Conservation (phyloP, 495 filamentous ascomycete species). For the Pyrenula massariospora region DNA sequence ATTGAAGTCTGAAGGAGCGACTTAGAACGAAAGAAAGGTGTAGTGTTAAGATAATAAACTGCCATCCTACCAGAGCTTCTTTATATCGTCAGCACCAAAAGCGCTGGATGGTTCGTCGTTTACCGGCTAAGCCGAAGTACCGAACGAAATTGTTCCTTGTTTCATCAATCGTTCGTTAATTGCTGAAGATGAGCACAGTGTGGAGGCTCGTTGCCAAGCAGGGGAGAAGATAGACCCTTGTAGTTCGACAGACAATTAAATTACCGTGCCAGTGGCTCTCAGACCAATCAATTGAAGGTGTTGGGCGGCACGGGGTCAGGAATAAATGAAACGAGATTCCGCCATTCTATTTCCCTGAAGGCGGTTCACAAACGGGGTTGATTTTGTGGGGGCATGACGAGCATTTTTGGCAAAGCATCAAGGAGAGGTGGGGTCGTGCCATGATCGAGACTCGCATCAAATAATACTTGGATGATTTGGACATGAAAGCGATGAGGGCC, state of each 20-base stretch:
- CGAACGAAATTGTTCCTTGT: background rate
- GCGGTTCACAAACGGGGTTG: background rate
- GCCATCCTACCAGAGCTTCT: too few species aligned
- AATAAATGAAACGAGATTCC: background rate
- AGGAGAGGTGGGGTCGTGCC: background rate
- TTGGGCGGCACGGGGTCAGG: background rate
- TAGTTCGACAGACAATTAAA: too few species aligned
- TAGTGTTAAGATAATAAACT: background rate
- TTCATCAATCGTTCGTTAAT: background rate
- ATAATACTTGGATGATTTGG: background rate
- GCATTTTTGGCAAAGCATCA: too few species aligned
- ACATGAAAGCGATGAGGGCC: background rate
- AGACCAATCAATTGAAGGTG: background rate
- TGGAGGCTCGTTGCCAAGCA: background rate
- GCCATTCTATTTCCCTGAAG: background rate
- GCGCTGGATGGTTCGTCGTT: too few species aligned
- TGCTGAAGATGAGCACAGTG: background rate
- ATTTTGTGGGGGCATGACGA: background rate
- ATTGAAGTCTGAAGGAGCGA: slow-evolving; percentile 1
- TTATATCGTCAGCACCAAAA: too few species aligned
- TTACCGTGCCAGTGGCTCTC: too few species aligned
- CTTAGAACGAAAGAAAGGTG: background rate
- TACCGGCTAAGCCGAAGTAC: background rate
- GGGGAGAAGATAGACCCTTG: background rate
- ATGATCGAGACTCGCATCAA: background rate